Evolutionary conservation across 2,329 filamentous ascomycete species (phyloP).

Genomic region (Blumeria graminis): DNA sequence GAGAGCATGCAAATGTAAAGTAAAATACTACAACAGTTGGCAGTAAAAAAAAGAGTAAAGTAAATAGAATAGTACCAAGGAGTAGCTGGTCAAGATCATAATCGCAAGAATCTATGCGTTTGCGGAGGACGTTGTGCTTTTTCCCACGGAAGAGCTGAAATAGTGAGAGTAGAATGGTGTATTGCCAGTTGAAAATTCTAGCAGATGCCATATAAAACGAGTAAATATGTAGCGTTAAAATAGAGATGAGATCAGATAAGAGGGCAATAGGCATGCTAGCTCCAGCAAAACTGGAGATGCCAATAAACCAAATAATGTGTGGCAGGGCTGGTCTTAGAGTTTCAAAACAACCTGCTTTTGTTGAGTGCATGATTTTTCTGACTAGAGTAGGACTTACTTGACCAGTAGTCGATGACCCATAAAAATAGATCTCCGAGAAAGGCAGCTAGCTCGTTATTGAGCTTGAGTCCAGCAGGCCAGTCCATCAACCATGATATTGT

Average conservation of each 20-base stretch:
- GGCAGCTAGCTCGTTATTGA: conserved; percentile 80
- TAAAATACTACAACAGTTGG: conserved; percentile 95
- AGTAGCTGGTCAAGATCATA: conserved; percentile 95
- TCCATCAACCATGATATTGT: conserved; percentile 94
- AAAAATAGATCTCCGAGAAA: conserved; percentile 90
- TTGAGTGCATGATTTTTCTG: not conserved
- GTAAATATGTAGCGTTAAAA: conserved; percentile 88
- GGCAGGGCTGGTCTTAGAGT: conserved; percentile 61
- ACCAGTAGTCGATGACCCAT: conserved; percentile 98
- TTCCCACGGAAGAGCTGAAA: conserved; percentile 97
- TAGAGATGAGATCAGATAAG: conserved; percentile 77
- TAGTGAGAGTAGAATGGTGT: conserved; percentile 88
- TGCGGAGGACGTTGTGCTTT: conserved; percentile 89
- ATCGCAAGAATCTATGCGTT: conserved; percentile 95
- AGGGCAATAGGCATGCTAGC: conserved; percentile 93
- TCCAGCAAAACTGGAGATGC: conserved; percentile 82
- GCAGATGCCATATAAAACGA: conserved; percentile 94
- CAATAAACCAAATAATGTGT: conserved; percentile 72
- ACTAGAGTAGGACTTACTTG: conserved; percentile 28
- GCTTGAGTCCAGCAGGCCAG: conserved; percentile 80
- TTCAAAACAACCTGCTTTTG: conserved; percentile 39
- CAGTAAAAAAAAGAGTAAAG: conserved; percentile 76
- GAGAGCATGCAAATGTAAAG: conserved; percentile 76
- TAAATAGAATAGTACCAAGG: conserved; percentile 89
- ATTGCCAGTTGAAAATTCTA: conserved; percentile 94